Evolutionary conservation across 73 alveolate species (phyloP), one percentile per base, ranked within the genome.

Genomic region (Paramecium sexaurelia): DNA sequence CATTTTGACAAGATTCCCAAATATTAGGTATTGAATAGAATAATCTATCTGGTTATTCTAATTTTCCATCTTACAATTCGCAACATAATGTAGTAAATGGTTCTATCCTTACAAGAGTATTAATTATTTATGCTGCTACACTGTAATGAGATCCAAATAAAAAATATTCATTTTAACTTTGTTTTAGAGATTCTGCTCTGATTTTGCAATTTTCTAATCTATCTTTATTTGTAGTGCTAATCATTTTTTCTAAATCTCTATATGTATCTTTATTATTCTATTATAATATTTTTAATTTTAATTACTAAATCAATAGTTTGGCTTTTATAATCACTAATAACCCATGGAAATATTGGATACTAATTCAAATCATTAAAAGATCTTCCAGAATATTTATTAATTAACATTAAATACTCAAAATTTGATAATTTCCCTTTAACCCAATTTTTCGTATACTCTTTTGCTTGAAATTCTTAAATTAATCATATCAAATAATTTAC

Each of bases 281-380:
- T 29, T 5, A 8, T 61, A 51, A 17, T 43, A 83, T 15, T 15
- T 32, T 92, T 75, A 93, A 57, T 26, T 11, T 61, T 3, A 61
- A 61, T 29, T 61, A 61, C 83, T 13, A 61, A 24, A 83, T 96
- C 98, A 6, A 97, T 83, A 6, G 55, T 94, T 6, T 45, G 82
- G 5, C 96, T 88, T 10, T 84, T 87, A 85, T 96, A 98, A 90
- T 97, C 98, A 83, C 95, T 83, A n/a, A 96, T 26, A 55, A 98
- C 92, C 99, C 99, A 98, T 1, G 99, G 99, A 87, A 97, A 98
- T 17, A 98, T 98, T 40, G 99, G 99, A 92, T 98, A 98, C 82
- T 98, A 97, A 29, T 98, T 96, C 37, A 98, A 66, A 90, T 98
- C 99, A 92, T 97, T 93, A 94, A 94, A 95, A 55, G 98, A 85